These are phyloP conservation scores for Hymenoscyphus scutula DNA, from an alignment of 2,329 filamentous ascomycete species.

Conservation along the genomic window DNA sequence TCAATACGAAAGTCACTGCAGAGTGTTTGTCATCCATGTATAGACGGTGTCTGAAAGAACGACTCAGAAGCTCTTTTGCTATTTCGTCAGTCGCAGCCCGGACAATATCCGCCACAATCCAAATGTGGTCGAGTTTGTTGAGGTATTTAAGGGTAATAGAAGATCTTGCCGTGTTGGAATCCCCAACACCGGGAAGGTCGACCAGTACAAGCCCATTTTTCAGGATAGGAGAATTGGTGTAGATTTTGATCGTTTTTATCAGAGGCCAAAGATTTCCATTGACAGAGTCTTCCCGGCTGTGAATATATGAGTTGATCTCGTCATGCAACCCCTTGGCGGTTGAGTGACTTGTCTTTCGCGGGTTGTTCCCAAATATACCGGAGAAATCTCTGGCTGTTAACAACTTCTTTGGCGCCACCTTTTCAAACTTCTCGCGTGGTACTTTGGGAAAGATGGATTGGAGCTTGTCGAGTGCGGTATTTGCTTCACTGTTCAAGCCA, in stretches of 20 bases:
- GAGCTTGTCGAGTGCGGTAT: conserved; percentile 45
- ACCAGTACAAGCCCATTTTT: conserved; percentile 50
- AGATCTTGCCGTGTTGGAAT: conserved; percentile 46
- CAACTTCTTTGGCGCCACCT: conserved; percentile 40
- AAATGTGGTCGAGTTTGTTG: conserved; percentile 45
- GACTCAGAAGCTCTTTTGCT: conserved; percentile 28
- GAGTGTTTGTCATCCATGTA: background rate
- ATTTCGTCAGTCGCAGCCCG: conserved; percentile 48
- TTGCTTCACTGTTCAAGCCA: conserved; percentile 20
- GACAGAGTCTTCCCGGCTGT: conserved; percentile 12
- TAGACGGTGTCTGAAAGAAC: background rate
- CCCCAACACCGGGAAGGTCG: conserved; percentile 52
- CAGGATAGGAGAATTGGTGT: conserved; percentile 44
- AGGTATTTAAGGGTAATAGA: conserved; percentile 45
- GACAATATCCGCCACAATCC: conserved; percentile 47
- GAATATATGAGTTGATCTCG: conserved; percentile 18
- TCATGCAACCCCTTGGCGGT: conserved; percentile 7
- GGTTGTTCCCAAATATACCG: conserved; percentile 12
- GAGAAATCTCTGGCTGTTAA: conserved; percentile 38
- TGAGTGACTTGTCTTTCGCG: too few species aligned
- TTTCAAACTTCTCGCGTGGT: conserved; percentile 21
- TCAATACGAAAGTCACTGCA: background rate
- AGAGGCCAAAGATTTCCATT: conserved; percentile 42
- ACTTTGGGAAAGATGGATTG: background rate
- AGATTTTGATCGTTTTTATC: conserved; percentile 41